phyloP scores from a whole-genome alignment of 768 basidiomycete genomes.

The Phaeotremella skinneri region DNA sequence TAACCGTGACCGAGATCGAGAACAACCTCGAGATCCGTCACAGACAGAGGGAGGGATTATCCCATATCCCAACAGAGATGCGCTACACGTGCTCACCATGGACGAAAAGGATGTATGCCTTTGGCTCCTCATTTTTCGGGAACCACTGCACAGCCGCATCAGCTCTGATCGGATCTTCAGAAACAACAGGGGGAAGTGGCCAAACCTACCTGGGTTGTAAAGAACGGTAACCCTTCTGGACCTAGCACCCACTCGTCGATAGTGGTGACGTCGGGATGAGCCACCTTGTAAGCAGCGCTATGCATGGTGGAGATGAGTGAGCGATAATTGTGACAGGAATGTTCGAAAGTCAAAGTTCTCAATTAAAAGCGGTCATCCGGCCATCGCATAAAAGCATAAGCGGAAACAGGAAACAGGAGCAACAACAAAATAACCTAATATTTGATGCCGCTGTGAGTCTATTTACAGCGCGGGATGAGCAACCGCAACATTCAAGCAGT shows the following conservation, averaged over 20 bases:
- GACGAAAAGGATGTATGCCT: conserved; percentile 41
- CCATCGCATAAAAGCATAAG: neutral
- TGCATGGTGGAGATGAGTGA: neutral
- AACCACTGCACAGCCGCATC: conserved; percentile 23
- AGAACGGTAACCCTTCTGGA: conserved; percentile 41
- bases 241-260: conserved; percentile 45
- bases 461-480: too few species aligned
- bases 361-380: neutral
- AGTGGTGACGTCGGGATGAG: conserved; percentile 14
- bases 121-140: conserved; percentile 27
- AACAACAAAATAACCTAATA: too few species aligned
- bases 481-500: too few species aligned
- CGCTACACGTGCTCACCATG: conserved; percentile 32
- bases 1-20: too few species aligned
- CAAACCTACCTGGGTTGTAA: conserved; percentile 31
- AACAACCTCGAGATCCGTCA: too few species aligned
- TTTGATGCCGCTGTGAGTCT: too few species aligned
- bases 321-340: neutral
- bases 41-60: too few species aligned
- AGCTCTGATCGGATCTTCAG: neutral
- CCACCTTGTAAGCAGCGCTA: neutral
- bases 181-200: neutral
- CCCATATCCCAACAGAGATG: neutral
- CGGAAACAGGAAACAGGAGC: too few species aligned
- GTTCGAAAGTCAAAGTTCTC: neutral